A percentile compares a stretch with the other conserved stretches of the same genome.
phyloP scores from a whole-genome alignment of 2,329 filamentous ascomycete genomes.

The Diaporthe ilicicola region DNA sequence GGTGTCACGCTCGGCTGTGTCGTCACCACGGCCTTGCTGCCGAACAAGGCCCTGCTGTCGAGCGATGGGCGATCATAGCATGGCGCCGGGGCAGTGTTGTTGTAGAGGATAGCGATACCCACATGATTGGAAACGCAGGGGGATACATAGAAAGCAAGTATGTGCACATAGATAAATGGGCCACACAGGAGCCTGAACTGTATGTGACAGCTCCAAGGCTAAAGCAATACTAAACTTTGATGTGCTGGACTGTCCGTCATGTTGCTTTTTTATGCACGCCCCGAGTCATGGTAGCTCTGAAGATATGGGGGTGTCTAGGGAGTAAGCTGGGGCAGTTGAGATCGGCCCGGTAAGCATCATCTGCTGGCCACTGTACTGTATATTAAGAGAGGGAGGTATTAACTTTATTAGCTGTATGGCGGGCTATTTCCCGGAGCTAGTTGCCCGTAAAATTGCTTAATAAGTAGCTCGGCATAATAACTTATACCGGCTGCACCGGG shows the following conservation, averaged over 20 bases:
- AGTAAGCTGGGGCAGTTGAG: background rate
- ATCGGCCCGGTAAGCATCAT: constrained; percentile 5
- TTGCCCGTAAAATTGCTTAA: too few relatives aligned
- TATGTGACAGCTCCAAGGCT: background rate
- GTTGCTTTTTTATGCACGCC: background rate
- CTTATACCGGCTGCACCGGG: too few relatives aligned
- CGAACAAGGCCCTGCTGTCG: constrained; percentile 47
- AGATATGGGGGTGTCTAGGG: background rate
- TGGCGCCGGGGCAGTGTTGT: background rate
- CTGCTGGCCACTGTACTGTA: too few relatives aligned
- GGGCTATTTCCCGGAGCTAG: too few relatives aligned
- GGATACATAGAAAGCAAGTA: background rate
- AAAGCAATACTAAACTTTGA: background rate
- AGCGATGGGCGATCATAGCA: constrained; percentile 40
- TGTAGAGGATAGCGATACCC: background rate
- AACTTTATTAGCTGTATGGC: too few relatives aligned
- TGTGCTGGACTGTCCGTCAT: background rate
- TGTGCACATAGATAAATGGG: background rate
- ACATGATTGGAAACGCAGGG: background rate
- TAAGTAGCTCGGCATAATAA: too few relatives aligned
- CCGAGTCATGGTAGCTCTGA: background rate
- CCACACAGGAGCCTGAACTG: background rate
- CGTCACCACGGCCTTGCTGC: constrained; percentile 58
- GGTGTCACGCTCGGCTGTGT: constrained; percentile 62
- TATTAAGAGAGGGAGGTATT: too few relatives aligned